Base-by-base conservation (phyloP, 225 moss, liverwort and hornwort species). In the Ulota crispa region DNA sequence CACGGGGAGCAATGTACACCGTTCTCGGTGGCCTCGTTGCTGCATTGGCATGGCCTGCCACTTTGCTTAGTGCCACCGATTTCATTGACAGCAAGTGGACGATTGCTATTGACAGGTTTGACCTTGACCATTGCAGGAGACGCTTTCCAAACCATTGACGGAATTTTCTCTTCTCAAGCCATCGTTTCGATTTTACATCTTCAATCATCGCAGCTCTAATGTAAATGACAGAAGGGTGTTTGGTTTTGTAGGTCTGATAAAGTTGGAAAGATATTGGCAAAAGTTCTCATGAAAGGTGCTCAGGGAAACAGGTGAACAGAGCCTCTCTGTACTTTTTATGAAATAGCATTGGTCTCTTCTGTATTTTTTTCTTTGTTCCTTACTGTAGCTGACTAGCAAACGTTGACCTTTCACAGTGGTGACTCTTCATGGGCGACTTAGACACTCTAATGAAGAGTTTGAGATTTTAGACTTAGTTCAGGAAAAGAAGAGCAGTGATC, bases 1-100 rank as follows among this genome's bases (percentile, higher is more conserved):
- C 92, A 80, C 92, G 94, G 60, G 98, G 98, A 82, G 98, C 96
- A 72, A 94, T 96, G 98, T 91, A 89, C 81, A 99, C 96, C 61
- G 98, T 99, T 73, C 92, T 96, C 78, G 81, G 94, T 43, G 37
- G 98, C 54, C 83, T 99, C 47, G 92, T 99, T 71, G 84, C 92
- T 84, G 98, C 98, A 37, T 83, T 99, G 61, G 98, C 98, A 34
- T 99, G 98, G 98, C 98, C 98, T 80, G 96, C 91, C 37, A 90
- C 98, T 45, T 85, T 99, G 71, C 94, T 99, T 43, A 83, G 91
- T 83, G 98, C 95, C 86, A 93, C 95, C 26, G 96, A 99, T 87
- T 96, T 91, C 85, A 99, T 99, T 76, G 98, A 99, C 78, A 88
- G 96, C 92, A 96, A 92, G 83, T 99, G 98, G 98, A 77, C 94